A percentile compares a stretch with the other conserved stretches of the same genome.
Conservation (phyloP, 1,284 basidiomycete species). For the Cutaneotrichosporon dermatis region DNA sequence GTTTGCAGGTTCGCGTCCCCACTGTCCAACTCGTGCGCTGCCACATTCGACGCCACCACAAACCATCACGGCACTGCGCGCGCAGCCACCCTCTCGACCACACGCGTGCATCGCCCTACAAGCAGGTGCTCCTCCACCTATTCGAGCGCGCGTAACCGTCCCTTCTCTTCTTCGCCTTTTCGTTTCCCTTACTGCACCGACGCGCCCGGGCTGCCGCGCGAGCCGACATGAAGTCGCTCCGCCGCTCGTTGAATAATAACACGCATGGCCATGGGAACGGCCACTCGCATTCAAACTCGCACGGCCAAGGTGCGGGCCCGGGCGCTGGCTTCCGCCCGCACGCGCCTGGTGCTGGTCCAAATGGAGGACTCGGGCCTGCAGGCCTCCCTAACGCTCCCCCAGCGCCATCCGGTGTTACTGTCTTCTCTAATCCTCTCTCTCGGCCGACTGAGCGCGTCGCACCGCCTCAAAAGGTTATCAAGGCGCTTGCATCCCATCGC, state of each 20-base stretch:
- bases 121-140: too few species aligned
- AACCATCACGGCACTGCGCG: too few species aligned
- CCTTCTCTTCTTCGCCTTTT: too few species aligned
- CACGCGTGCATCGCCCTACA: too few species aligned
- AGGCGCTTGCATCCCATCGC: constrained; percentile 67
- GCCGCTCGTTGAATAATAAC: constrained; percentile 69
- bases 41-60: too few species aligned
- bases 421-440: constrained; percentile 56
- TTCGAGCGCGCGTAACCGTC: too few species aligned
- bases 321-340: neutral
- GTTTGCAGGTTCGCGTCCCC: too few species aligned
- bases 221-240: constrained; percentile 69
- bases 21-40: too few species aligned
- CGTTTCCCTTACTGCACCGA: too few species aligned
- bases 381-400: too few species aligned
- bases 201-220: neutral
- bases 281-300: constrained; percentile 14
- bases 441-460: constrained; percentile 65
- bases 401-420: neutral
- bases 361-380: neutral
- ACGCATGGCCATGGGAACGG: constrained; percentile 42
- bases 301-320: constrained; percentile 1
- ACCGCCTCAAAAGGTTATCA: constrained; percentile 93
- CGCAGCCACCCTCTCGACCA: too few species aligned
- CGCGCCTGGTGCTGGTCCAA: neutral